Conservation (phyloP, 352 stramenopile genomes). For the Globisporangium paddicum region DNA sequence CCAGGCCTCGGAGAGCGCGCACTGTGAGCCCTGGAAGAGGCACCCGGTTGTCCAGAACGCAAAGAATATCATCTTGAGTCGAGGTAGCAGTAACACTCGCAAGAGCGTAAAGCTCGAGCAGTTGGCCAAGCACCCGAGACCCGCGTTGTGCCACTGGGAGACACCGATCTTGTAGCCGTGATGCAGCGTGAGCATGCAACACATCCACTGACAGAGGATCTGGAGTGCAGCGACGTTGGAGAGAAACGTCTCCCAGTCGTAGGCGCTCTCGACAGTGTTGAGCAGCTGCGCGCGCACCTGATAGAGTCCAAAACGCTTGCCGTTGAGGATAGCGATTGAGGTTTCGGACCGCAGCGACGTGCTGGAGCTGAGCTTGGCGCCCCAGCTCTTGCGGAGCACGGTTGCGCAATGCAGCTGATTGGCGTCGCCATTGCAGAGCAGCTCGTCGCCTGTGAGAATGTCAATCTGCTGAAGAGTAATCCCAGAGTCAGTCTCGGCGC, state of each 20-base stretch:
- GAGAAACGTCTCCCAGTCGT: conserved; percentile 11
- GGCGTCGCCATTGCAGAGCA: background rate
- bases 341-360: background rate
- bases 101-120: conserved; percentile 12
- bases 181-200: conserved; percentile 1
- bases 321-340: conserved; percentile 8
- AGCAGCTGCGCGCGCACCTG: background rate
- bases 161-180: background rate
- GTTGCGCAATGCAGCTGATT: background rate
- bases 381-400: background rate
- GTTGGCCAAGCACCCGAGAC: conserved; percentile 8
- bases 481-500: background rate
- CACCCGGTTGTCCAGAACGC: conserved; percentile 23
- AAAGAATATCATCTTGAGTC: conserved; percentile 16
- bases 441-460: background rate
- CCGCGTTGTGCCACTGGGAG: background rate
- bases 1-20: conserved; percentile 19
- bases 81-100: conserved; percentile 16
- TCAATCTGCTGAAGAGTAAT: background rate
- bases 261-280: background rate
- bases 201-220: conserved; percentile 11
- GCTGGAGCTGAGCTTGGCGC: background rate
- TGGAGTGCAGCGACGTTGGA: conserved; percentile 3
- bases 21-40: conserved; percentile 20
- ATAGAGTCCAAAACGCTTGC: conserved; percentile 12